These are phyloP conservation scores for Fomitopsis palustris DNA, from an alignment of 1,284 basidiomycete species.

Conservation along the genomic window DNA sequence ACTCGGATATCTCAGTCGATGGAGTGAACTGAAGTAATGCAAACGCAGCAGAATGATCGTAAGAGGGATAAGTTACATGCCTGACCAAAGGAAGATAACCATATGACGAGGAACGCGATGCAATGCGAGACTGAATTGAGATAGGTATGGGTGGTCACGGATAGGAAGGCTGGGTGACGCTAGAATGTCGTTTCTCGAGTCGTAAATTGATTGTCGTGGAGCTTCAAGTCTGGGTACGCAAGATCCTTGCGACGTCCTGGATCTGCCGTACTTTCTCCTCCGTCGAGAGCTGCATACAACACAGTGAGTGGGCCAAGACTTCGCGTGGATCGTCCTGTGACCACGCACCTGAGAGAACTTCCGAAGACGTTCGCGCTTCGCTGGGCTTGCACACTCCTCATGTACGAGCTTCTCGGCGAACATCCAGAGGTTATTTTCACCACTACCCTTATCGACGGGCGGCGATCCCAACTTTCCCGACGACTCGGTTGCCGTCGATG, in stretches of 20 bases:
- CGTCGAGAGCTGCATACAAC: slow-evolving; percentile 43
- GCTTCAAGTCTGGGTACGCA: neutral
- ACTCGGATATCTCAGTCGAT: too few species aligned
- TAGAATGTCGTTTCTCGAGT: neutral
- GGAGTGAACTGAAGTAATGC: neutral
- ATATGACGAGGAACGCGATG: neutral
- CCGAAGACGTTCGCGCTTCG: slow-evolving; percentile 39
- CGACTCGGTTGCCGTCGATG: slow-evolving; percentile 8
- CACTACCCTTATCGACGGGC: neutral
- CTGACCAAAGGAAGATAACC: neutral
- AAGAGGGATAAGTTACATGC: neutral
- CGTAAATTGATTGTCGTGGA: neutral
- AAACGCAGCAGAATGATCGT: neutral
- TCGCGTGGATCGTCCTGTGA: neutral
- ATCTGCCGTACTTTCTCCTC: slow-evolving; percentile 47
- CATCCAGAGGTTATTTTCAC: slow-evolving; percentile 14
- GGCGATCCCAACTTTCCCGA: neutral
- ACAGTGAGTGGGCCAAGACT: neutral
- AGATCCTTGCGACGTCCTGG: slow-evolving; percentile 29
- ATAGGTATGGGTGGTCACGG: neutral
- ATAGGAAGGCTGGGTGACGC: neutral
- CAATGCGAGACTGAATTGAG: neutral
- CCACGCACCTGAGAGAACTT: slow-evolving; percentile 46
- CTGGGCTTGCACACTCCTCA: slow-evolving; percentile 35
- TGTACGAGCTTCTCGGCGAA: slow-evolving; percentile 51